Evolutionary conservation across 495 filamentous ascomycete genomes (phyloP).

Genomic region (Penicillium arizonense): DNA sequence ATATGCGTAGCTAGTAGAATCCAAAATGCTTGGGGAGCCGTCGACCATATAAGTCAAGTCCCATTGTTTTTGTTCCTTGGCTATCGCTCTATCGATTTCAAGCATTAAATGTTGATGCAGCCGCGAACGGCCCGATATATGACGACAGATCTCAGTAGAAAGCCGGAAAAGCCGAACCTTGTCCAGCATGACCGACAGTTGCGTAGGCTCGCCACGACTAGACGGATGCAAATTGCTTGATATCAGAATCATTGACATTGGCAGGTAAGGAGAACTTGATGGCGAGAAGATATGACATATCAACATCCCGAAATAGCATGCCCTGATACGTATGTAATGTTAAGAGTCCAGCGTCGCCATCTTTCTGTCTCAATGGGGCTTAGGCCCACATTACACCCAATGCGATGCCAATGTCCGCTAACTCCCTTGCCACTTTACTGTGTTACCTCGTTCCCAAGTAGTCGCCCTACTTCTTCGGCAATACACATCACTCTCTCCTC

Average conservation of each 20-base stretch:
- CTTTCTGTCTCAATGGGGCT: constrained; percentile 11
- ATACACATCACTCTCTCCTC: no score
- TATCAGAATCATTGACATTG: constrained; percentile 19
- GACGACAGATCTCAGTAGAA: constrained; percentile 14
- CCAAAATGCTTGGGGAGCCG: constrained; percentile 14
- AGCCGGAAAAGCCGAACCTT: constrained; percentile 19
- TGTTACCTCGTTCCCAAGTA: no score
- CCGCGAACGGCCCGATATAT: constrained; percentile 7
- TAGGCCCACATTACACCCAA: constrained; percentile 9
- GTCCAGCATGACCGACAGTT: constrained; percentile 21
- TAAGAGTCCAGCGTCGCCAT: constrained; percentile 16
- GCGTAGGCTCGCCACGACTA: constrained; percentile 7
- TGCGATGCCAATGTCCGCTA: constrained; percentile 11
- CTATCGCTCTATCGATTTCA: constrained; percentile 8
- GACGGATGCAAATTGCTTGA: constrained; percentile 9
- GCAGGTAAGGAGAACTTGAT: constrained; percentile 10
- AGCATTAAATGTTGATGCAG: constrained; percentile 2
- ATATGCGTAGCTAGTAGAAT: constrained; percentile 13
- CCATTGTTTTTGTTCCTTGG: constrained; percentile 17
- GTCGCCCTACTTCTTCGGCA: no score
- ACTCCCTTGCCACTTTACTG: no score
- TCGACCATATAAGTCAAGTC: constrained; percentile 14
- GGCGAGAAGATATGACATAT: constrained; percentile 17
- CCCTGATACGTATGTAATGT: constrained; percentile 20
- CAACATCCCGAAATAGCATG: constrained; percentile 18